Base-by-base conservation (phyloP, 345 rosid genomes). In the Camelina laxa region DNA sequence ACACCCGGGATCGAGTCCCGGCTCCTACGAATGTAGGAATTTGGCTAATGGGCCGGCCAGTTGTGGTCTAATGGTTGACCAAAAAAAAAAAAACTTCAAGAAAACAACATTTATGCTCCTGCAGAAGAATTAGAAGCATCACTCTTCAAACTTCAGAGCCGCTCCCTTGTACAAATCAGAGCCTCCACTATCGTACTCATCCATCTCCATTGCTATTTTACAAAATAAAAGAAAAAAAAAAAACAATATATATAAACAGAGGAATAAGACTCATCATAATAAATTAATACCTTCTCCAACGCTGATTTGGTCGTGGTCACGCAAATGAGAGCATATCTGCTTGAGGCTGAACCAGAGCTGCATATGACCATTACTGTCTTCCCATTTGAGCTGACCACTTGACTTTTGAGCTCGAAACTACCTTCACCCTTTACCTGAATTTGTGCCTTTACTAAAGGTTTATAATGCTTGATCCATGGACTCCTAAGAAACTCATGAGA, bases 381-480 rank as follows among this genome's bases (percentile, higher is more conserved):
- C 77, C 82, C 79, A 38, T 65, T 77, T 22, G 24, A 22, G 69
- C 69, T 30, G 4, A 65, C 55, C 44, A 65, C 70, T 69, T 44
- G 81, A 48, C 60, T 69, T 49, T 72, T 67, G 1, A 71, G 57
- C 70, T 75, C 42, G 56, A 75, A 75, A 58, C 70, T 22, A 22
- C 24, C 24, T 22, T 22, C 24, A 22, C 24, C 24, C 24, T 22
- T 22, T 22, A 22, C 55, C 35, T 39, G 36, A 21, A 27, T 31
- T 49, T 69, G 60, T 30, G 30, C 63, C 55, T 85, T 58, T 4
- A 84, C 59, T 38, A 62, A 75, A 66, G 84, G 60, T 45, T 82
- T 87, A 60, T 74, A 90, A 59, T 77, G 96, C 47, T 83, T 85
- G 69, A 94, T 80, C 96, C 97, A 94, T 0, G 84, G 90, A 74